phyloP scores from a whole-genome alignment of 306 rosid species.

The Arachis stenosperma region DNA sequence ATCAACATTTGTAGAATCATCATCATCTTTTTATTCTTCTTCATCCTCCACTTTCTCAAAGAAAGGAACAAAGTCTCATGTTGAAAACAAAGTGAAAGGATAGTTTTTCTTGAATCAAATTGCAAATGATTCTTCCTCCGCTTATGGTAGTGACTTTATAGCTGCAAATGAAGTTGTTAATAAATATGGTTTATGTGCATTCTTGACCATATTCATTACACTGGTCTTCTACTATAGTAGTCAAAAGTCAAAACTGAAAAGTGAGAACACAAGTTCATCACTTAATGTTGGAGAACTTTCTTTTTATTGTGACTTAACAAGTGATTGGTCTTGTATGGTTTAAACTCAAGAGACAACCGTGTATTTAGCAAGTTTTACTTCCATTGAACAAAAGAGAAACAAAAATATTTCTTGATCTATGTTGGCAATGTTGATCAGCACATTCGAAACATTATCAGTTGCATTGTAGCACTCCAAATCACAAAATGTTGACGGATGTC shows the following conservation, averaged over 20 bases:
- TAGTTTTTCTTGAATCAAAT: constrained; percentile 86
- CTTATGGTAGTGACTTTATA: constrained; percentile 93
- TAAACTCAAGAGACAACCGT: constrained; percentile 40
- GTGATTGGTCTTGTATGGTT: constrained; percentile 33
- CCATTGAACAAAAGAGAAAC: background rate
- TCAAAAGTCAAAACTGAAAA: too few species aligned
- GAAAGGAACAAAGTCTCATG: constrained; percentile 77
- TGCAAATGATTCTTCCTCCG: constrained; percentile 79
- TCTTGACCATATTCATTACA: constrained; percentile 75
- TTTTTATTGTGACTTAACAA: constrained; percentile 28
- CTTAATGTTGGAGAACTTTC: background rate
- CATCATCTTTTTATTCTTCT: constrained; percentile 47
- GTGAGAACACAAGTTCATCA: background rate
- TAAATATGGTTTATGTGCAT: constrained; percentile 76
- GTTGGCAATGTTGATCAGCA: constrained; percentile 17
- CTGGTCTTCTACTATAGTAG: constrained; percentile 79
- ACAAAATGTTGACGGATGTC: too few species aligned
- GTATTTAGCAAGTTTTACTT: constrained; percentile 6
- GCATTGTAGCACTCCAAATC: too few species aligned
- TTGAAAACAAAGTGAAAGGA: constrained; percentile 77
- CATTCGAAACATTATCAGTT: too few species aligned
- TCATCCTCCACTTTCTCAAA: constrained; percentile 61
- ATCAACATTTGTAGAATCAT: constrained; percentile 57
- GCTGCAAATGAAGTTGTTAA: constrained; percentile 85
- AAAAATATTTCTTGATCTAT: background rate